phyloP scores from a whole-genome alignment of 805 yeast species.

The Saccharomyces kudriavzevii region DNA sequence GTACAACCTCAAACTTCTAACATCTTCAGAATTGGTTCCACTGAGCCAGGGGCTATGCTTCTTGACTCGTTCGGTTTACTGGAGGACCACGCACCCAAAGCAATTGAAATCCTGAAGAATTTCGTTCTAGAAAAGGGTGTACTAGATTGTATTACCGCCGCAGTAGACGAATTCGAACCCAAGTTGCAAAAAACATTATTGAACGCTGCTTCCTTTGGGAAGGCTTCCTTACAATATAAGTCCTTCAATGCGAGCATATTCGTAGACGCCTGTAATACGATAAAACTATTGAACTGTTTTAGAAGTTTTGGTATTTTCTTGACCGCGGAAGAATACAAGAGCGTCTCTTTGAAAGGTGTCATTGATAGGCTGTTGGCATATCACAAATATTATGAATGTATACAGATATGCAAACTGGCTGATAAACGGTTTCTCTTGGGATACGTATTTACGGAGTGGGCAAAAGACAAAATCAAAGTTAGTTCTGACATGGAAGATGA shows the following conservation, averaged over 20 bases:
- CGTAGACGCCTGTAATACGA: conserved; percentile 49
- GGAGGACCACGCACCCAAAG: conserved; percentile 63
- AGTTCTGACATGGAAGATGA: conserved; percentile 51
- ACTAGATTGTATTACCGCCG: conserved; percentile 61
- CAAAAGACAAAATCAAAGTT: conserved; percentile 54
- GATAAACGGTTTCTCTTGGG: conserved; percentile 34
- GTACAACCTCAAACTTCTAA: conserved; percentile 52
- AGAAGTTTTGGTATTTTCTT: conserved; percentile 60
- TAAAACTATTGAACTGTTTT: conserved; percentile 64
- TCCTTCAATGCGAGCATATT: conserved; percentile 52
- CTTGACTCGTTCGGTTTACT: conserved; percentile 69
- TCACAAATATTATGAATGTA: conserved; percentile 51
- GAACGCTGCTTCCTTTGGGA: conserved; percentile 82
- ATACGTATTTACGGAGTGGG: conserved; percentile 68
- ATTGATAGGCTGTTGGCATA: conserved; percentile 52
- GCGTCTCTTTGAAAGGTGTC: conserved; percentile 48
- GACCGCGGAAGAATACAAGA: conserved; percentile 47
- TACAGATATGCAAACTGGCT: conserved; percentile 49
- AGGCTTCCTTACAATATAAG: conserved; percentile 44
- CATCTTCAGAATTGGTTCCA: conserved; percentile 75
- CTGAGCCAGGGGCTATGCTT: conserved; percentile 72
- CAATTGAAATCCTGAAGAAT: conserved; percentile 63
- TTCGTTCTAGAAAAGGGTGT: conserved; percentile 55
- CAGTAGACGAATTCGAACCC: conserved; percentile 69
- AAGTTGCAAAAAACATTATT: conserved; percentile 73